Base-by-base conservation (phyloP, 2,329 filamentous ascomycete species). In the Colletotrichum magnum region DNA sequence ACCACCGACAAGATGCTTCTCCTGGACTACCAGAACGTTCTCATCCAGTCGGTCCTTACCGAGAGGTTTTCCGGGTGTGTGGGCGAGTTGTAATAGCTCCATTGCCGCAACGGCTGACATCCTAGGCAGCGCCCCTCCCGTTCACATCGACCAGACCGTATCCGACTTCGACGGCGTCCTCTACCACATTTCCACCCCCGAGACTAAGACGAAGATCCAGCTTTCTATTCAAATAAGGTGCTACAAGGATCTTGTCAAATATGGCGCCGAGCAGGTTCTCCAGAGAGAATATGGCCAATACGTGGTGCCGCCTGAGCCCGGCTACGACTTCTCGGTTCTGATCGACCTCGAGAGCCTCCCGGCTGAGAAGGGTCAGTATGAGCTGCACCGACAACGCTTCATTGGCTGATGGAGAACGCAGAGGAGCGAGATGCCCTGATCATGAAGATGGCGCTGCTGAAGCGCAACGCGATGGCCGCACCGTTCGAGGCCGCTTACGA, bases 81-180 rank as follows among this genome's bases (percentile, higher is more conserved):
- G 60, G 47, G 4, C 50, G 64, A 53, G 52, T 45, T 58, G 50
- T 53, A 32, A 52, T 66, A 51, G 47, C 18, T 64, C 48, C 59
- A 6, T 72, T 36, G 65, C 72, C 9, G 54, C 61, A 51, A 47
- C 26, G 76, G 78, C 82, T 82, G 72, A 81, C 81, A 79, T 78
- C 80, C 76, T 73, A 73, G 68, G 66, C 77, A 98, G 95, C 83
- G 93, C 93, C 80, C 85, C 94, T 74, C 94, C 94, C 68, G 89
- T 90, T 69, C 94, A 93, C 75, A 97, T 99, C 81, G 97, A 99
- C 84, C 96, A 99, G 86, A 94, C 97, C 72, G 94, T 98, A 72
- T 98, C 95, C 79, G 96, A 99, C 84, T 99, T 99, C 79, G 97
- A 99, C 84, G 95, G 95, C 79, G 96, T 98, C 75, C 97, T 93